phyloP scores from a whole-genome alignment of 2,329 filamentous ascomycete genomes.

The Aspergillus amoenus region DNA sequence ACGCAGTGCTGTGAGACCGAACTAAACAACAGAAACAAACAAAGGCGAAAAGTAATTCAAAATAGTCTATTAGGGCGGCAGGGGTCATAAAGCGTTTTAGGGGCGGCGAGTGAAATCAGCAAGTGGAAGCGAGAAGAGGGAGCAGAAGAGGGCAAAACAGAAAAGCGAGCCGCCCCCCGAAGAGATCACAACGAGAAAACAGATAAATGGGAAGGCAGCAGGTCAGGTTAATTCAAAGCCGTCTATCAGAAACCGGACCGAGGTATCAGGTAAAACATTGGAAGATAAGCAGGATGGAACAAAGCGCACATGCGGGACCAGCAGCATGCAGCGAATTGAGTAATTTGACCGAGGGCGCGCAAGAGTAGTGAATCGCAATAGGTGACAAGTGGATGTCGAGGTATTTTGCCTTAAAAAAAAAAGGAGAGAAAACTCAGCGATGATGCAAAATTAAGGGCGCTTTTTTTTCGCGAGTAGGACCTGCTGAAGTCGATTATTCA shows the following conservation, averaged over 20 bases:
- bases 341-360: constrained; percentile 3
- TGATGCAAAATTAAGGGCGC: not conserved
- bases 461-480: not conserved
- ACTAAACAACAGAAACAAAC: not conserved
- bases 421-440: not conserved
- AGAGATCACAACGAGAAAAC: constrained; percentile 1
- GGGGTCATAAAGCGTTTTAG: not conserved
- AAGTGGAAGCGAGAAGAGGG: not conserved
- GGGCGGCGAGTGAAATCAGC: not conserved
- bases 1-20: not conserved
- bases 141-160: not conserved
- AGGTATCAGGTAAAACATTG: constrained; percentile 17
- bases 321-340: constrained; percentile 8
- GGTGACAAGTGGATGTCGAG: not conserved
- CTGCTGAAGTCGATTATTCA: constrained; percentile 14
- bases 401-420: not conserved
- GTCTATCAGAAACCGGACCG: constrained; percentile 24
- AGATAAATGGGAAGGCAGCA: not conserved
- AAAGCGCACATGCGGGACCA: constrained; percentile 12
- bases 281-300: constrained; percentile 11
- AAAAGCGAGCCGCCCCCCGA: not conserved
- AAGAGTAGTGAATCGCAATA: not conserved
- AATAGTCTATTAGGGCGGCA: not conserved
- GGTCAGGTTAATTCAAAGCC: constrained; percentile 13
- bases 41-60: not conserved